These are phyloP conservation scores for Metschnikowia shivogae DNA, from an alignment of 805 yeast genomes.

Conservation along the genomic window DNA sequence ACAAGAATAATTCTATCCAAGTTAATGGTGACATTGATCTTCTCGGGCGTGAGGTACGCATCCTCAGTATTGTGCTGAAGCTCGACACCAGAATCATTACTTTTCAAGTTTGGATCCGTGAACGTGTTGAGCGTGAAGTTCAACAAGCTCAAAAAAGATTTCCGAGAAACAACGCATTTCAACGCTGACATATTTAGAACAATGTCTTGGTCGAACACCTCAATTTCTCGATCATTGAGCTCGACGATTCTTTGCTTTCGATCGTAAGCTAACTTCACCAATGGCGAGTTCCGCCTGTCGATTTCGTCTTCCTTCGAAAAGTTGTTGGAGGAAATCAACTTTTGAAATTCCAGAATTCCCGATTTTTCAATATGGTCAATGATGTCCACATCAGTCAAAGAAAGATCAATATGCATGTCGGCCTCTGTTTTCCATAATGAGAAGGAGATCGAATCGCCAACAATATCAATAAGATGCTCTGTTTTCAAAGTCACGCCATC, in stretches of 20 bases:
- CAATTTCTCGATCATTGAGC: conserved; percentile 50
- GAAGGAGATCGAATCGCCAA: conserved; percentile 62
- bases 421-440: conserved; percentile 54
- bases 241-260: conserved; percentile 59
- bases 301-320: conserved; percentile 34
- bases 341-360: conserved; percentile 59
- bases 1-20: conserved; percentile 71
- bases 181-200: conserved; percentile 73
- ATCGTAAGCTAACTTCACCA: conserved; percentile 57
- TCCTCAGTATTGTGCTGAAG: conserved; percentile 63
- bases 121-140: conserved; percentile 85
- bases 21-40: conserved; percentile 62
- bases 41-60: conserved; percentile 62
- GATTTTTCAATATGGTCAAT: conserved; percentile 70
- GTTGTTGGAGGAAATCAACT: conserved; percentile 63
- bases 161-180: conserved; percentile 68
- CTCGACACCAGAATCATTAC: conserved; percentile 60
- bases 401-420: conserved; percentile 63
- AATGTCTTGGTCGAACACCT: conserved; percentile 73
- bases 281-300: conserved; percentile 29
- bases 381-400: conserved; percentile 60
- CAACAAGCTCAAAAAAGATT: conserved; percentile 69
- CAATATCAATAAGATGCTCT: conserved; percentile 65
- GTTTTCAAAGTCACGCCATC: conserved; percentile 57
- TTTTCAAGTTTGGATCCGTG: conserved; percentile 69